Conservation (phyloP, 805 yeast genomes). For the Kodamaea laetipori region DNA sequence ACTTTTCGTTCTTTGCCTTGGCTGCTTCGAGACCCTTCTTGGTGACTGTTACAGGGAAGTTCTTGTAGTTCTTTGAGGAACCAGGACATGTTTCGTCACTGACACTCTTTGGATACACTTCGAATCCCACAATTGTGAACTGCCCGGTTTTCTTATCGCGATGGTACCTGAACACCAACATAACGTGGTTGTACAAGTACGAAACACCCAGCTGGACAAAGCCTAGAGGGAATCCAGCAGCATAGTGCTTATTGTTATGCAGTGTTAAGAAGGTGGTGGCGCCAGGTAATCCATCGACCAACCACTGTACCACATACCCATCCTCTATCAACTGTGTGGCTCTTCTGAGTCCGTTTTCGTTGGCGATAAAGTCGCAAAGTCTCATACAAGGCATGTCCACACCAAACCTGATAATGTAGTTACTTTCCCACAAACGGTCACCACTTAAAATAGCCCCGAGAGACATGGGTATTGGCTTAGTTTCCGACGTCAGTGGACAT, state of each 20-base stretch:
- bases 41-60: slow-evolving; percentile 51
- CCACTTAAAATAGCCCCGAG: slow-evolving; percentile 79
- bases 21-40: slow-evolving; percentile 18
- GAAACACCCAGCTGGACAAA: slow-evolving; percentile 56
- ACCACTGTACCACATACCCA: slow-evolving; percentile 83
- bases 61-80: slow-evolving; percentile 58
- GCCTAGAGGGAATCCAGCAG: slow-evolving; percentile 87
- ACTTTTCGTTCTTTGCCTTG: slow-evolving; percentile 29
- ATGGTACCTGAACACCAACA: slow-evolving; percentile 77
- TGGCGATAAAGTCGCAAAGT: slow-evolving; percentile 67
- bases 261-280: slow-evolving; percentile 77
- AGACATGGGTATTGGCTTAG: slow-evolving; percentile 66
- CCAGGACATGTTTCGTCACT: slow-evolving; percentile 72
- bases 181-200: slow-evolving; percentile 76
- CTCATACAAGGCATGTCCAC: slow-evolving; percentile 65
- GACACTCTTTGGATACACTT: slow-evolving; percentile 84
- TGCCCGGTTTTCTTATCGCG: slow-evolving; percentile 37
- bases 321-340: slow-evolving; percentile 64
- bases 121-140: slow-evolving; percentile 81
- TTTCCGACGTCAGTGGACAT: slow-evolving; percentile 61
- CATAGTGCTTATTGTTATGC: slow-evolving; percentile 66
- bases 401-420: slow-evolving; percentile 63
- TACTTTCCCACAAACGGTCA: slow-evolving; percentile 76
- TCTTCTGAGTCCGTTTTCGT: slow-evolving; percentile 49
- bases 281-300: slow-evolving; percentile 80